Evolutionary conservation across 108 stramenopile genomes (phyloP).

Genomic region (Nitzschia palea): DNA sequence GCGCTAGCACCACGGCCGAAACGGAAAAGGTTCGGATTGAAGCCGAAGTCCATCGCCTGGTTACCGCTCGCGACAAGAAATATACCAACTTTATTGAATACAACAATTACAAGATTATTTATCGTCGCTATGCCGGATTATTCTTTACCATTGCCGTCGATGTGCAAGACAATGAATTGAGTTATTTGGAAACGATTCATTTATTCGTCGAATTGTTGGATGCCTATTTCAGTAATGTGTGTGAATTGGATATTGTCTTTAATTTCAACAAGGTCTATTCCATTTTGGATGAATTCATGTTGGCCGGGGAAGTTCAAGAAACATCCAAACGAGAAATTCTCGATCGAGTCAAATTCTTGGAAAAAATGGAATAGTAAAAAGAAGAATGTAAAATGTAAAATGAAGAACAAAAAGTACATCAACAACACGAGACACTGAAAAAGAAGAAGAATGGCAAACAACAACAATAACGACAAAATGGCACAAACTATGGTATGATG

Average conservation of each 20-base stretch:
- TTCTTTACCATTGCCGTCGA: slow-evolving; percentile 99
- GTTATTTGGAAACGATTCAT: slow-evolving; percentile 97
- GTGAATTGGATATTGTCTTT: slow-evolving; percentile 99
- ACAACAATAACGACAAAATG: no score
- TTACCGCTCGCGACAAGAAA: slow-evolving; percentile 94
- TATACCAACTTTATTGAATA: slow-evolving; percentile 99
- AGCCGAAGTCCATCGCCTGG: slow-evolving; percentile 95
- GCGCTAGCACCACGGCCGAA: slow-evolving; percentile 48
- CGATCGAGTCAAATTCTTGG: slow-evolving; percentile 88
- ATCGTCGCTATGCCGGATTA: slow-evolving; percentile 97
- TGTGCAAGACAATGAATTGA: slow-evolving; percentile 97
- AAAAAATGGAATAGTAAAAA: slow-evolving; percentile 81
- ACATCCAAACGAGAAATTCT: slow-evolving; percentile 91
- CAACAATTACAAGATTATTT: slow-evolving; percentile 98
- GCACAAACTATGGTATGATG: no score
- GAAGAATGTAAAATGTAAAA: not conserved
- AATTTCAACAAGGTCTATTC: slow-evolving; percentile 98
- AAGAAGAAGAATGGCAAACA: not conserved
- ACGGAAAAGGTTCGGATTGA: slow-evolving; percentile 95
- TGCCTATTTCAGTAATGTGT: slow-evolving; percentile 97
- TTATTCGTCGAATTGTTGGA: slow-evolving; percentile 99
- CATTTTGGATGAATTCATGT: slow-evolving; percentile 98
- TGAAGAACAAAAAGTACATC: not conserved
- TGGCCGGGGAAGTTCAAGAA: slow-evolving; percentile 97
- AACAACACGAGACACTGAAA: not conserved